Conservation (phyloP, 192 early-diverging fungal species). For the Endogone sp. region DNA sequence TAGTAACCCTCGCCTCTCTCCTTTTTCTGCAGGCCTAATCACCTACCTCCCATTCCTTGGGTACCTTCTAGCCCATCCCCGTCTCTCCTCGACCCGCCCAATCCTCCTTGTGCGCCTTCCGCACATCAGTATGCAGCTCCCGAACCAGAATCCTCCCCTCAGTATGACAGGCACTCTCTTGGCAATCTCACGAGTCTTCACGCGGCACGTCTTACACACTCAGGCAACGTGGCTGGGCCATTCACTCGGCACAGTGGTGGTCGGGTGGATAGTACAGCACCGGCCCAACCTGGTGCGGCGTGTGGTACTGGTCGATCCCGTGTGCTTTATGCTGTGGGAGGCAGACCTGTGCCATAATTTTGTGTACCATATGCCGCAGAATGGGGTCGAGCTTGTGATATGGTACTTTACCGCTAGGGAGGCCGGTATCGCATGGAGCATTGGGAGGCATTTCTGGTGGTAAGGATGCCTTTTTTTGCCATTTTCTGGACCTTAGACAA, state of each 20-base stretch:
- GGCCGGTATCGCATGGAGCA: constrained; percentile 10
- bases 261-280: constrained; percentile 9
- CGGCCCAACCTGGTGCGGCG: constrained; percentile 3
- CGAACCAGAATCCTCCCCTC: not conserved
- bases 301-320: constrained; percentile 11
- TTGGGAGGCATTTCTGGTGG: constrained; percentile 18
- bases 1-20: not conserved
- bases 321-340: constrained; percentile 16
- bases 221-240: constrained; percentile 5
- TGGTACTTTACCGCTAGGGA: constrained; percentile 14
- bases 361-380: constrained; percentile 9
- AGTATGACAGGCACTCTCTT: not conserved
- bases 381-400: constrained; percentile 2
- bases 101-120: constrained; percentile 10
- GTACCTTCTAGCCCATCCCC: not conserved
- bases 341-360: constrained; percentile 18
- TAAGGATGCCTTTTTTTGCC: not conserved
- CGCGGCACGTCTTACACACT: not conserved
- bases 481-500: not conserved
- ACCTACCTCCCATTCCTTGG: constrained; percentile 8
- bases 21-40: not conserved
- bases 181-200: constrained; percentile 4
- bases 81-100: not conserved
- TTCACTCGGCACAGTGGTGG: constrained; percentile 14
- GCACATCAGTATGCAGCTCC: constrained; percentile 12